Percentiles rank a stretch among this genome's conserved stretches.
phyloP scores from a whole-genome alignment of 2,329 filamentous ascomycete species.

The Colletotrichum sp. region DNA sequence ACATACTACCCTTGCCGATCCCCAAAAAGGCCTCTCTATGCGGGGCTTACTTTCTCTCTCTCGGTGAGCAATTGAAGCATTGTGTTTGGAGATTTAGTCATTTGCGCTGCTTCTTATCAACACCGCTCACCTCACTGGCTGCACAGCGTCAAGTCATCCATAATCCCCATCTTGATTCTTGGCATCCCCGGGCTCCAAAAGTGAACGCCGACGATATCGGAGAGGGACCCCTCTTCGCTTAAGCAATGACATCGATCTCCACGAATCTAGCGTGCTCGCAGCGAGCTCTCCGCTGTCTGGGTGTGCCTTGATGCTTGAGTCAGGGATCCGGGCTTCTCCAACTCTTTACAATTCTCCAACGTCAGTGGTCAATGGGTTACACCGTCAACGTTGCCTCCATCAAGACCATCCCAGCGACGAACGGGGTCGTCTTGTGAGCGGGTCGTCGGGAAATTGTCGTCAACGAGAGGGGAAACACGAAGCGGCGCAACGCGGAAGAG shows the following conservation, averaged over 20 bases:
- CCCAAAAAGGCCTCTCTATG: neutral
- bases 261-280: neutral
- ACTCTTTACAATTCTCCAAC: neutral
- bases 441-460: neutral
- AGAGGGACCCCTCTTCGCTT: neutral
- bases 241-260: constrained; percentile 6
- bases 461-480: neutral
- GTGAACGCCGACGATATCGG: constrained; percentile 16
- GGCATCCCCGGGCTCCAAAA: neutral
- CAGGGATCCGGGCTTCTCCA: neutral
- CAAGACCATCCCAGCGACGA: neutral
- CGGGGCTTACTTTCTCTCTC: neutral
- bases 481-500: neutral
- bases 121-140: neutral
- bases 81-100: neutral
- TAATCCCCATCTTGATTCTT: neutral
- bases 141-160: neutral
- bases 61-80: neutral
- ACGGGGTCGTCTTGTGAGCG: neutral
- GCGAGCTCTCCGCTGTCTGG: neutral
- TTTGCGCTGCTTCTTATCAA: neutral
- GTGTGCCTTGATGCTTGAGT: neutral
- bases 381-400: neutral
- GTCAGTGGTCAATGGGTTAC: neutral
- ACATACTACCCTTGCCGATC: neutral